Conservation (phyloP, 768 basidiomycete species). For the Sporobolomyces roseus region DNA sequence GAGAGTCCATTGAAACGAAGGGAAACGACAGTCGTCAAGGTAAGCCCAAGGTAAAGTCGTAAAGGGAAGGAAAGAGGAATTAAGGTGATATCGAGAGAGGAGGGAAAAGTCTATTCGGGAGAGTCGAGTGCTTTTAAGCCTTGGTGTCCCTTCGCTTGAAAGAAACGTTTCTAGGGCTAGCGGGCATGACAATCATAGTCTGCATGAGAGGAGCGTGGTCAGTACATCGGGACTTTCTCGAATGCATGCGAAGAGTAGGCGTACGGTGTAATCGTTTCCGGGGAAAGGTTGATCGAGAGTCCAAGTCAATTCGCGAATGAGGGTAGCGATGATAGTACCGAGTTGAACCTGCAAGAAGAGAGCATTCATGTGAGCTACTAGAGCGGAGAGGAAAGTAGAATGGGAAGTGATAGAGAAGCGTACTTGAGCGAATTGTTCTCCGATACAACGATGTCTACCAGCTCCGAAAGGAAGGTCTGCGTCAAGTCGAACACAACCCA, state of each 20-base stretch:
- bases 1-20: too few relatives aligned
- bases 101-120: background rate
- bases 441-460: constrained; percentile 53
- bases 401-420: background rate
- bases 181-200: constrained; percentile 93
- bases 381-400: too few relatives aligned
- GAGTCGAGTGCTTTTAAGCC: constrained; percentile 5
- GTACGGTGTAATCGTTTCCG: constrained; percentile 70
- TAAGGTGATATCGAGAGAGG: background rate
- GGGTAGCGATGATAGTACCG: constrained; percentile 70
- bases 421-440: constrained; percentile 85
- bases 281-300: constrained; percentile 67
- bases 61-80: background rate
- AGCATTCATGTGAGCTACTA: background rate
- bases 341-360: constrained; percentile 60
- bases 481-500: background rate
- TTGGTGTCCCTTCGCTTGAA: constrained; percentile 36
- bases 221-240: background rate
- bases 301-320: constrained; percentile 73
- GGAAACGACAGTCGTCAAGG: too few relatives aligned
- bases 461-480: constrained; percentile 96
- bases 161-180: constrained; percentile 48
- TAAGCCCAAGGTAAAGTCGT: too few relatives aligned
- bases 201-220: constrained; percentile 46
- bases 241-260: constrained; percentile 4